Evolutionary conservation across 2,329 filamentous ascomycete genomes (phyloP), one percentile per base, ranked within the genome.

Genomic region (Xylariaceae sp.): DNA sequence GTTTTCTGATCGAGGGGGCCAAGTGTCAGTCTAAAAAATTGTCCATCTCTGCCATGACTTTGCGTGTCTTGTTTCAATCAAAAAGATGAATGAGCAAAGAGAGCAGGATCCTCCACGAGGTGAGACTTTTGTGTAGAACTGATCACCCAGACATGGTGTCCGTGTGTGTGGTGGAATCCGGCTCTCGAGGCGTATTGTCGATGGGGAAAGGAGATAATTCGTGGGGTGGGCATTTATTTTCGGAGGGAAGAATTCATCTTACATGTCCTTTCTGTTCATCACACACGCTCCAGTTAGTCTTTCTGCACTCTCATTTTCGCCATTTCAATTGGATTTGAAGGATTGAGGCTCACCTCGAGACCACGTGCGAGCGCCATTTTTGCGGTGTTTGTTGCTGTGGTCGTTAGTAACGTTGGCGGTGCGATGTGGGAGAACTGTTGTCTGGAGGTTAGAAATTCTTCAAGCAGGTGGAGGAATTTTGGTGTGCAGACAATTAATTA

Each of bases 71-170:
- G n/a, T n/a, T n/a, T n/a, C n/a, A 46, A 23, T 9, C 51, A 59
- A 53, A 54, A 59, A 53, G 46, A 23, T 9, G 51, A 59, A 53
- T 54, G 58, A 53, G 52, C 52, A 54, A 56, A 57, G 59, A 52
- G 46, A 52, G 74, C 76, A 78, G 77, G 75, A 82, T 82, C 76
- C 78, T 82, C 78, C 78, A 81, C 74, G 78, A 82, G 78, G 76
- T 81, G 78, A 82, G 78, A 82, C 72, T 65, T 45, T n/a, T n/a
- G 62, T 45, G 62, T 45, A 50, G 45, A 51, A 38, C 43, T 48
- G 43, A 48, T 46, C 31, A 35, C 40, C 37, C 39, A 39, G 16
- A 24, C 31, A 48, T 41, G 41, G 39, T 32, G 35, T 36, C n/a
- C n/a, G n/a, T n/a, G n/a, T n/a, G n/a, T n/a, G n/a, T n/a, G n/a